These are phyloP conservation scores for Ceriops zippeliana DNA, from an alignment of 345 rosid genomes.

Conservation along the genomic window DNA sequence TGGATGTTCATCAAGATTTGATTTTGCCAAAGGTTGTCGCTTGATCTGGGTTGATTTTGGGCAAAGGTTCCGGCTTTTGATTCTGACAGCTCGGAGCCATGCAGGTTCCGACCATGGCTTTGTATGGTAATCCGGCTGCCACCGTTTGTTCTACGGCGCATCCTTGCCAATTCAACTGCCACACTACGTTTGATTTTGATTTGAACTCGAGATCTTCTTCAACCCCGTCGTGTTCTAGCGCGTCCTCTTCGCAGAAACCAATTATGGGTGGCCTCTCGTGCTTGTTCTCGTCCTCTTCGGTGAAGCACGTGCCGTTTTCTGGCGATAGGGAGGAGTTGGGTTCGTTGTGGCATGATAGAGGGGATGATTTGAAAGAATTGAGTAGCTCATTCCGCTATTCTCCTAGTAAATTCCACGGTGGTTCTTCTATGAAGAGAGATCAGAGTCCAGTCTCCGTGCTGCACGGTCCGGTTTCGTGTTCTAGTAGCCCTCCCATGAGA, in stretches of 20 bases:
- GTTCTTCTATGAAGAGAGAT: conserved; percentile 50
- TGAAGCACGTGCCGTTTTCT: conserved; percentile 41
- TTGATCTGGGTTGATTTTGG: conserved; percentile 25
- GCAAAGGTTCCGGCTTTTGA: not conserved
- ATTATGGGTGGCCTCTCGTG: conserved; percentile 74
- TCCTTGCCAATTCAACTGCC: conserved; percentile 55
- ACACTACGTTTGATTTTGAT: conserved; percentile 60
- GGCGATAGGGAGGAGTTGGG: conserved; percentile 53
- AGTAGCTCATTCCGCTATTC: conserved; percentile 65
- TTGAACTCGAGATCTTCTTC: conserved; percentile 60
- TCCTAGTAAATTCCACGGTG: conserved; percentile 41
- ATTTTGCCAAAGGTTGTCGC: conserved; percentile 3
- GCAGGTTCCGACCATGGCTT: conserved; percentile 80
- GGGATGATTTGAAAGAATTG: conserved; percentile 68
- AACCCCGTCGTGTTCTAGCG: conserved; percentile 42
- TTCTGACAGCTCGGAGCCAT: conserved; percentile 26
- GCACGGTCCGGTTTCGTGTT: conserved; percentile 63
- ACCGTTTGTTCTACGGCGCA: conserved; percentile 69
- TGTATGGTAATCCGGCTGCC: conserved; percentile 79
- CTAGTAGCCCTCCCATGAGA: conserved; percentile 68
- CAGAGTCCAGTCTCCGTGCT: conserved; percentile 86
- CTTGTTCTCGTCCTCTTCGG: conserved; percentile 59
- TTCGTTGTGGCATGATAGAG: conserved; percentile 42
- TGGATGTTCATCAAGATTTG: conserved; percentile 18
- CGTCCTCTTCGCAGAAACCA: conserved; percentile 55